phyloP scores from a whole-genome alignment of 2,329 filamentous ascomycete species.

The Aspergillus melleus region DNA sequence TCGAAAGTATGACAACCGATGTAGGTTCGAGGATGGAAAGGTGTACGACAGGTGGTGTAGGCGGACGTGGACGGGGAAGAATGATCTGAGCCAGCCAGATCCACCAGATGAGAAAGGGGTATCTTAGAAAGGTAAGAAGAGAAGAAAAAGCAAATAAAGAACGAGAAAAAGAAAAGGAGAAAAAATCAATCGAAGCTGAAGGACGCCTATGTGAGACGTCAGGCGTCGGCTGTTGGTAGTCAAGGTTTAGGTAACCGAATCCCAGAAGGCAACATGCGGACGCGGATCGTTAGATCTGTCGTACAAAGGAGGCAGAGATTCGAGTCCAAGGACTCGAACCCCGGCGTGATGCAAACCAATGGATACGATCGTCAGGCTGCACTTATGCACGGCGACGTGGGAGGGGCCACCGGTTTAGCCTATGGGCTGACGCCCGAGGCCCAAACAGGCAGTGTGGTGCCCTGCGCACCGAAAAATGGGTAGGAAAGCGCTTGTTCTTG shows the following conservation, averaged over 20 bases:
- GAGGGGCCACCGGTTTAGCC: constrained; percentile 22
- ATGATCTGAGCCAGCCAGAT: constrained; percentile 33
- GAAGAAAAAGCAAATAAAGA: background rate
- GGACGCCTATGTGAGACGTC: constrained; percentile 12
- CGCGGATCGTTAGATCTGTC: constrained; percentile 19
- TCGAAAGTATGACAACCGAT: constrained; percentile 2
- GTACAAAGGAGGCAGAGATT: constrained; percentile 17
- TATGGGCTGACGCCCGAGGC: constrained; percentile 26
- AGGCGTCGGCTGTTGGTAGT: constrained; percentile 12
- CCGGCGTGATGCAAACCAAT: constrained; percentile 14
- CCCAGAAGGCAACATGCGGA: constrained; percentile 10
- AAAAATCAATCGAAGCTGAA: constrained; percentile 6
- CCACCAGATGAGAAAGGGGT: constrained; percentile 16
- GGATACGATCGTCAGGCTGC: constrained; percentile 31
- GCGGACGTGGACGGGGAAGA: constrained; percentile 5
- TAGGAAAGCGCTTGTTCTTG: background rate
- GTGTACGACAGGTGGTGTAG: constrained; percentile 9
- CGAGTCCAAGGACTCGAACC: constrained; percentile 14
- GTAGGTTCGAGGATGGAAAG: constrained; percentile 2
- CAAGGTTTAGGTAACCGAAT: constrained; percentile 14
- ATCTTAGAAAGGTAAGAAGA: constrained; percentile 12
- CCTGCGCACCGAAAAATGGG: constrained; percentile 13
- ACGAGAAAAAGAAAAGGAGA: constrained; percentile 3
- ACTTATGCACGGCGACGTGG: constrained; percentile 35
- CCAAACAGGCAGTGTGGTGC: constrained; percentile 20